Percentiles rank a stretch among this genome's conserved stretches.
Conservation (phyloP, 202 grass and related monocot species). For the Musa balbisiana region DNA sequence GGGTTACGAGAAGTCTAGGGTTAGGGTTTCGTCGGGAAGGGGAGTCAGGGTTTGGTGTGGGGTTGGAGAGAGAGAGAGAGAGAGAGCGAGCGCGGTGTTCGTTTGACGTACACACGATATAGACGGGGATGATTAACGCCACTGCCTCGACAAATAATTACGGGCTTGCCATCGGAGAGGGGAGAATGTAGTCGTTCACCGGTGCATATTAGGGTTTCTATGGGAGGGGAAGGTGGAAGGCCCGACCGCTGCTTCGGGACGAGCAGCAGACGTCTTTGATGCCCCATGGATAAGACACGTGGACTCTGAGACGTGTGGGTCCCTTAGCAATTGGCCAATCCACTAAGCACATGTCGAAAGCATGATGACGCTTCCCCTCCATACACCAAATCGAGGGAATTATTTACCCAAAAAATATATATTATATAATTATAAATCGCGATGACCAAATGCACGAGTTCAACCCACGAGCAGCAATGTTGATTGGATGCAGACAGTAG, state of each 20-base stretch:
- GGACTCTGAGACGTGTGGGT: no score
- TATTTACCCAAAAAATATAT: no score
- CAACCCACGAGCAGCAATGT: no score
- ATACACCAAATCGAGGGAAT: no score
- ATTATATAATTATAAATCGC: no score
- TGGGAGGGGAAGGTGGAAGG: neutral
- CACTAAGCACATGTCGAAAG: no score
- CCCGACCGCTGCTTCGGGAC: neutral
- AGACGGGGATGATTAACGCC: neutral
- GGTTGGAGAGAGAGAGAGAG: neutral
- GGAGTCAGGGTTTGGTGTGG: neutral
- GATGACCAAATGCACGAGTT: no score
- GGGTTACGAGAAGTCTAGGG: neutral
- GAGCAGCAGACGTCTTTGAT: neutral
- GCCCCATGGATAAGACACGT: neutral
- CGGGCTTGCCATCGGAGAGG: neutral
- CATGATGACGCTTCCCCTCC: no score
- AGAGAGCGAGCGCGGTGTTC: neutral
- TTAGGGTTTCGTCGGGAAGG: conserved; percentile 5
- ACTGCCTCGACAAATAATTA: neutral
- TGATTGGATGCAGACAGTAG: no score
- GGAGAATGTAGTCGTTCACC: neutral
- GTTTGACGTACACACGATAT: neutral
- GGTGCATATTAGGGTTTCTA: conserved; percentile 15
- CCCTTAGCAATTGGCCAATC: no score